Percentiles rank a stretch among this genome's conserved stretches.
phyloP scores from a whole-genome alignment of 371 early-diverging fungal genomes.

The Choanephora cucurbitarum region DNA sequence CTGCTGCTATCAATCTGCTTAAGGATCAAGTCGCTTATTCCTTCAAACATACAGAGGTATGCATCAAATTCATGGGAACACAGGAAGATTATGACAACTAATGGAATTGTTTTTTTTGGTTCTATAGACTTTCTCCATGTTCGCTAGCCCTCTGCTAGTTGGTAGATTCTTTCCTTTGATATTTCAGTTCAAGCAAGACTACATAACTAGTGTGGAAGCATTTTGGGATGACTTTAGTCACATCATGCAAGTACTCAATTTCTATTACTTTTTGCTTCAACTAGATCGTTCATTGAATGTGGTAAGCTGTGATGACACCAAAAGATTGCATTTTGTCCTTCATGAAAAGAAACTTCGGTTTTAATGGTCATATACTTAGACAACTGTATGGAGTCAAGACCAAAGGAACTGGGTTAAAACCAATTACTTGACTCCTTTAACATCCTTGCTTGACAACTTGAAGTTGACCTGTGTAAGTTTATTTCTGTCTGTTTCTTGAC shows the following conservation, averaged over 20 bases:
- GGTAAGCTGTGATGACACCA: too few relatives aligned
- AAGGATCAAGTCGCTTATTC: conserved; percentile 29
- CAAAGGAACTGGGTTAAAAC: conserved; percentile 6
- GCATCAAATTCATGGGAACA: too few relatives aligned
- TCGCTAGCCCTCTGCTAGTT: conserved; percentile 21
- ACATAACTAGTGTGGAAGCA: conserved; percentile 1
- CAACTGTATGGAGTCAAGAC: conserved; percentile 14
- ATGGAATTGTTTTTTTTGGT: neutral
- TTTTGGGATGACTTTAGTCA: conserved; percentile 39
- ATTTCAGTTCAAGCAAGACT: conserved; percentile 10
- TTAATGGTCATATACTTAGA: too few relatives aligned
- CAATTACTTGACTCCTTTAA: conserved; percentile 8
- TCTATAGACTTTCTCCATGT: conserved; percentile 11
- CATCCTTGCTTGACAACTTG: neutral
- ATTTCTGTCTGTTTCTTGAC: too few relatives aligned
- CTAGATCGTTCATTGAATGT: conserved; percentile 26
- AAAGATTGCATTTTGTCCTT: too few relatives aligned
- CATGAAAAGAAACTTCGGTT: too few relatives aligned
- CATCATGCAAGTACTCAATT: conserved; percentile 43
- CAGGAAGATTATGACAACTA: too few relatives aligned
- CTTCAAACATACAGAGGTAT: too few relatives aligned
- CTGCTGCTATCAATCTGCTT: conserved; percentile 38
- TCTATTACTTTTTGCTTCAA: conserved; percentile 42
- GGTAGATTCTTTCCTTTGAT: conserved; percentile 22
- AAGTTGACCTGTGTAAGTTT: neutral